These are phyloP conservation scores for Ceratobasidium sp. DNA, from an alignment of 1,284 basidiomycete genomes.

Conservation along the genomic window DNA sequence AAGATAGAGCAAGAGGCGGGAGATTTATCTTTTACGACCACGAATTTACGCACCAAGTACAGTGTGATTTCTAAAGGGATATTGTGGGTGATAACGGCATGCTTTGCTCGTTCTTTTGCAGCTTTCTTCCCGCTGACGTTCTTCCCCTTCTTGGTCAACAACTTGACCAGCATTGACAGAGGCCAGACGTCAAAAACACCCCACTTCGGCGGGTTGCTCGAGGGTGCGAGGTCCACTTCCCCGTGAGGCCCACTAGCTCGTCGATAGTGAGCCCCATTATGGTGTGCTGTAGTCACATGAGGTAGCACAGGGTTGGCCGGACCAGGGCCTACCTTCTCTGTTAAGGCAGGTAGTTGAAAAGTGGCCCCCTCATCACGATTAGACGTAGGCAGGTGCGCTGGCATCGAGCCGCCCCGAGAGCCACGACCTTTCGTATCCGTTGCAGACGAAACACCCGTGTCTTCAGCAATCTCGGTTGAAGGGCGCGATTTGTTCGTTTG, in stretches of 20 bases:
- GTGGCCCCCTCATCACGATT: no score
- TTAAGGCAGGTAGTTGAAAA: no score
- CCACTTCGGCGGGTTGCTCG: constrained; percentile 72
- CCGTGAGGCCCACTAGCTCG: constrained; percentile 14
- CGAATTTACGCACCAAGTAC: constrained; percentile 70
- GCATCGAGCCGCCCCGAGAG: no score
- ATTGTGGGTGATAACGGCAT: constrained; percentile 69
- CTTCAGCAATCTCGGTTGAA: no score
- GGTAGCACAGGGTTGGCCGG: not conserved
- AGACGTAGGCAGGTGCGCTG: no score
- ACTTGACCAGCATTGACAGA: constrained; percentile 70
- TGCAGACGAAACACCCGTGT: no score
- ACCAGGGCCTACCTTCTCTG: not conserved
- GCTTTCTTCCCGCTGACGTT: constrained; percentile 71
- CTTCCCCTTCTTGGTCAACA: constrained; percentile 64
- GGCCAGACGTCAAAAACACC: constrained; percentile 76
- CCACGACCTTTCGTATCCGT: no score
- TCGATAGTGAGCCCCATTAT: not conserved
- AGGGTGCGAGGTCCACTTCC: constrained; percentile 63
- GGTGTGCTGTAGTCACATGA: not conserved
- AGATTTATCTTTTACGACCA: not conserved
- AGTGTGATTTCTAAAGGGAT: constrained; percentile 79
- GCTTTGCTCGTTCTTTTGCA: constrained; percentile 66
- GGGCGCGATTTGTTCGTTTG: not conserved
- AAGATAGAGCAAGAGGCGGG: not conserved